phyloP scores from a whole-genome alignment of 345 rosid genomes.

The Carallia brachiata region DNA sequence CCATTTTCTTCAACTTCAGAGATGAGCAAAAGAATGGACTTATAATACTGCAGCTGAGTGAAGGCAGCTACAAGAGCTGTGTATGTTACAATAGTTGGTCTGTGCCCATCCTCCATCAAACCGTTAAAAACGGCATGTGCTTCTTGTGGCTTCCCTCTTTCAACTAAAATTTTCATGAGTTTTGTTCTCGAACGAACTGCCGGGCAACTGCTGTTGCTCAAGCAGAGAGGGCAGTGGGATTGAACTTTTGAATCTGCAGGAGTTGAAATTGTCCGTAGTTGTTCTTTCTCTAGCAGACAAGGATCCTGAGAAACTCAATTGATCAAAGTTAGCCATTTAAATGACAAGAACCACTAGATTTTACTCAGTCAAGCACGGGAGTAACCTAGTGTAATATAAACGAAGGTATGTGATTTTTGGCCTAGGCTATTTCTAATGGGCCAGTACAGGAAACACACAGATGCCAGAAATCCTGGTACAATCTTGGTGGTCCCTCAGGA shows the following conservation, averaged over 20 bases:
- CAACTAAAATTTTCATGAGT: constrained; percentile 70
- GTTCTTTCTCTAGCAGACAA: constrained; percentile 31
- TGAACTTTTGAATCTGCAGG: constrained; percentile 24
- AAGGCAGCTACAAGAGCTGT: constrained; percentile 73
- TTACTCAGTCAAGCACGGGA: not conserved
- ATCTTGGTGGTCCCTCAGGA: too few species aligned
- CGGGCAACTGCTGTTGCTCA: constrained; percentile 54
- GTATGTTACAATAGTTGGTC: constrained; percentile 78
- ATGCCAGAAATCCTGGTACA: too few species aligned
- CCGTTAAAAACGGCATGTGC: constrained; percentile 59
- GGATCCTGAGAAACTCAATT: constrained; percentile 36
- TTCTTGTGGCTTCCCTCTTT: constrained; percentile 74
- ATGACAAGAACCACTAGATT: not conserved
- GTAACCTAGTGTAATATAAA: too few species aligned
- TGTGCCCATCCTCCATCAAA: constrained; percentile 77
- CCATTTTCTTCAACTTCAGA: constrained; percentile 70
- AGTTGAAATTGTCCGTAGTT: constrained; percentile 31
- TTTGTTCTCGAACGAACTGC: constrained; percentile 84
- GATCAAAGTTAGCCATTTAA: constrained; percentile 3
- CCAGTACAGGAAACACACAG: too few species aligned
- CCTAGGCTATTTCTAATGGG: too few species aligned
- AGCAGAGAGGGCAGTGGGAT: constrained; percentile 57
- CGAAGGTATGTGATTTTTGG: too few species aligned
- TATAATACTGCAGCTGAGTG: constrained; percentile 57
- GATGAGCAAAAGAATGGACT: constrained; percentile 58